Percentiles rank a stretch among this genome's conserved stretches.
Conservation (phyloP, 441 rosid genomes). For the Arabidopsis lyrata region DNA sequence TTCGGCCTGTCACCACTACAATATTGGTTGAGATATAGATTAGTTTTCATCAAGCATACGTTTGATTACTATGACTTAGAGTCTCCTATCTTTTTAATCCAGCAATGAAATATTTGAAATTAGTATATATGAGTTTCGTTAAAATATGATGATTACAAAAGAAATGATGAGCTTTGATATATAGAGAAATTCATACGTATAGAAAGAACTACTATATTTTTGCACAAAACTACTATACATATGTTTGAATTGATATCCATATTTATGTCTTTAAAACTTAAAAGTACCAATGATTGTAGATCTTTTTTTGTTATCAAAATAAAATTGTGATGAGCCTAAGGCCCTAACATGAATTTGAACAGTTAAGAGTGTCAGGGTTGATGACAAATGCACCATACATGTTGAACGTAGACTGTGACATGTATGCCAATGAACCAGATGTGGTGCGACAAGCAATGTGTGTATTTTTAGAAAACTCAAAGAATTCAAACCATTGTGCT, state of each 20-base stretch:
- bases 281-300: too few species aligned
- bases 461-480: conserved; percentile 8
- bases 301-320: background rate
- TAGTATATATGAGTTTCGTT: background rate
- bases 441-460: conserved; percentile 32
- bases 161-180: background rate
- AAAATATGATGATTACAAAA: background rate
- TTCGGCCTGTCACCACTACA: background rate
- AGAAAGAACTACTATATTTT: too few species aligned
- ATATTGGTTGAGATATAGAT: too few species aligned
- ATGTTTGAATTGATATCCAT: too few species aligned
- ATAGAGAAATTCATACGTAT: too few species aligned
- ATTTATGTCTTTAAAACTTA: too few species aligned
- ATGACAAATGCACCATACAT: conserved; percentile 44
- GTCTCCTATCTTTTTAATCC: too few species aligned
- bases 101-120: too few species aligned
- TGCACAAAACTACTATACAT: too few species aligned
- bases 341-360: background rate
- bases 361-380: conserved; percentile 64
- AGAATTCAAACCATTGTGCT: conserved; percentile 2
- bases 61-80: too few species aligned
- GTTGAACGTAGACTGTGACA: conserved; percentile 35
- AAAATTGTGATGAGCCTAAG: background rate
- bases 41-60: too few species aligned
- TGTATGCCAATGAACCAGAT: conserved; percentile 26